Percentiles rank a stretch among this genome's conserved stretches.
These are phyloP conservation scores for Xylaria sp. DNA, from an alignment of 2,329 filamentous ascomycete genomes.

Conservation along the genomic window DNA sequence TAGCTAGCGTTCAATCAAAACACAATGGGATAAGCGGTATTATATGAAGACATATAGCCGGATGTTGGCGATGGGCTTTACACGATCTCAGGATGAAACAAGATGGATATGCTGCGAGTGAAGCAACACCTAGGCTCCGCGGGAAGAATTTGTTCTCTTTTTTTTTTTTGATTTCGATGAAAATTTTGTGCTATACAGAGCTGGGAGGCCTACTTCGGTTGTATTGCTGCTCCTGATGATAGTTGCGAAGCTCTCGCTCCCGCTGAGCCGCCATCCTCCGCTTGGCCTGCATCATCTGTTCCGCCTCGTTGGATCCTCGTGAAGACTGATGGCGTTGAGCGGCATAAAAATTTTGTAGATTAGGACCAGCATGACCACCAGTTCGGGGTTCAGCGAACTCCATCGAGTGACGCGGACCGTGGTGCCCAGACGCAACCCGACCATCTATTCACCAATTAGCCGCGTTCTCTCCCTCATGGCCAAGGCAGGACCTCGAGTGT, in stretches of 20 bases:
- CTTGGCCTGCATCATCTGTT: slow-evolving; percentile 99
- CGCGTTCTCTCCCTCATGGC: slow-evolving; percentile 10
- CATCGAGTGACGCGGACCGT: slow-evolving; percentile 77
- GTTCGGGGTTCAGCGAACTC: slow-evolving; percentile 81
- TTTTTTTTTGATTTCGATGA: slow-evolving; percentile 53
- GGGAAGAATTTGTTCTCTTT: slow-evolving; percentile 52
- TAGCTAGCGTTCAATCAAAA: slow-evolving; percentile 48
- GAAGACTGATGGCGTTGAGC: slow-evolving; percentile 90
- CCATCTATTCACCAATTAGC: slow-evolving; percentile 66
- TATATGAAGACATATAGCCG: slow-evolving; percentile 42
- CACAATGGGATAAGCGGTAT: slow-evolving; percentile 36
- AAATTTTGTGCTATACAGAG: slow-evolving; percentile 73
- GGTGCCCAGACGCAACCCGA: slow-evolving; percentile 70
- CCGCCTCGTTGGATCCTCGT: slow-evolving; percentile 87
- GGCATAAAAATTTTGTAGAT: slow-evolving; percentile 94
- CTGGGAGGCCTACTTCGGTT: slow-evolving; percentile 96
- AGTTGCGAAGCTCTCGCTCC: slow-evolving; percentile 98
- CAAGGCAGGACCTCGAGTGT: slow-evolving; percentile 41
- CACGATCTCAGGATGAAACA: slow-evolving; percentile 48
- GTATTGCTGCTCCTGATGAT: slow-evolving; percentile 99
- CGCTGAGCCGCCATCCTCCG: slow-evolving; percentile 98
- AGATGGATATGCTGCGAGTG: slow-evolving; percentile 43
- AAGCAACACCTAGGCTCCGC: slow-evolving; percentile 46
- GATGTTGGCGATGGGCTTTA: slow-evolving; percentile 44
- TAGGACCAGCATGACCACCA: slow-evolving; percentile 76